phyloP scores from a whole-genome alignment of 805 yeast genomes.

The Kluyveromyces dobzhanskii region DNA sequence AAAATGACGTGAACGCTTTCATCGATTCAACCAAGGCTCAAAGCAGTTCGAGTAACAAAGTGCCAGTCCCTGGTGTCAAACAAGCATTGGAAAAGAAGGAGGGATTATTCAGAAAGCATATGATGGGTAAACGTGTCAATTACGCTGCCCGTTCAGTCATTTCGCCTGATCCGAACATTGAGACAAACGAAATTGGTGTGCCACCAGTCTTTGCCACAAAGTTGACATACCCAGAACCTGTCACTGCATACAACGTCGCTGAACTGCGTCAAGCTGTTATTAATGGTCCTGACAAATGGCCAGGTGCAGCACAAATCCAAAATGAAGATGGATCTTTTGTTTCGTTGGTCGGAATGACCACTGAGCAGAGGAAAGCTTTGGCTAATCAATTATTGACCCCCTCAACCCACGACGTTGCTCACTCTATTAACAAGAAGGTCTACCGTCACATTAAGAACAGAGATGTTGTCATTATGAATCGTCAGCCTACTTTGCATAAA shows the following conservation, averaged over 20 bases:
- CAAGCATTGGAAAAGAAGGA: conserved; percentile 98
- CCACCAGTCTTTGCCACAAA: conserved; percentile 97
- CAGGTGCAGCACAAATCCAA: conserved; percentile 95
- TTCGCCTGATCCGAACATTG: conserved; percentile 97
- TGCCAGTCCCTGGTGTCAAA: conserved; percentile 88
- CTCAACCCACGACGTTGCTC: conserved; percentile 44
- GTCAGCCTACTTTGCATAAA: conserved; percentile 98
- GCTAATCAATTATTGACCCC: conserved; percentile 95
- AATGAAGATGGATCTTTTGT: conserved; percentile 87
- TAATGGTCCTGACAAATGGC: conserved; percentile 98
- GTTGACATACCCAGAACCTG: conserved; percentile 97
- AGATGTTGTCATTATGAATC: conserved; percentile 95
- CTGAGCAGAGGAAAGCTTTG: conserved; percentile 88
- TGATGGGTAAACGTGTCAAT: conserved; percentile 99
- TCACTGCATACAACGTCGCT: conserved; percentile 81
- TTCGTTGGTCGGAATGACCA: conserved; percentile 78
- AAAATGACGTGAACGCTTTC: conserved; percentile 89
- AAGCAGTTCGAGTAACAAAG: conserved; percentile 53
- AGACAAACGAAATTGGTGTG: conserved; percentile 96
- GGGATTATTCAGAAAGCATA: conserved; percentile 95
- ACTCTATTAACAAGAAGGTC: conserved; percentile 80
- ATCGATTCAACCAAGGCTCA: conserved; percentile 88
- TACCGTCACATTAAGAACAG: conserved; percentile 89
- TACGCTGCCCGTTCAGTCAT: conserved; percentile 98
- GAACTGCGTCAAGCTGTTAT: conserved; percentile 91